Conservation (phyloP, 345 rosid species). For the Citrus unshiu region DNA sequence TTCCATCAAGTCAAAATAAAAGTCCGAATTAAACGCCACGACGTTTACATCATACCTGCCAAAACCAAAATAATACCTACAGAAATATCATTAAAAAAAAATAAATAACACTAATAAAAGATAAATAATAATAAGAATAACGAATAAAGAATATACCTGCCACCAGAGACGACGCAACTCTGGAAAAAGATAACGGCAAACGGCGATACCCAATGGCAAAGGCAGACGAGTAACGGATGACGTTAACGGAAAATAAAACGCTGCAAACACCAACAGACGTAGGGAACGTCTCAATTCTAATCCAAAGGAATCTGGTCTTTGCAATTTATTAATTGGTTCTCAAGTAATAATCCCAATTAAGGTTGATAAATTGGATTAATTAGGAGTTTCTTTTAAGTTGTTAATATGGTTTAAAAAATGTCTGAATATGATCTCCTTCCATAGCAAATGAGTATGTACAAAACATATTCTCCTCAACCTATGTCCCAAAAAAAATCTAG, state of each 20-base stretch:
- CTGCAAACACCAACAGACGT: conserved; percentile 22
- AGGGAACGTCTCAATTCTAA: background rate
- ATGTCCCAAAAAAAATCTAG: conserved; percentile 26
- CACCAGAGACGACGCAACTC: background rate
- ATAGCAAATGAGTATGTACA: conserved; percentile 51
- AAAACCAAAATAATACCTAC: background rate
- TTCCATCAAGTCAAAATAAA: background rate
- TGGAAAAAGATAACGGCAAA: background rate
- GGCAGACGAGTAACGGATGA: background rate
- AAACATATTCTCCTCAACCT: conserved; percentile 22
- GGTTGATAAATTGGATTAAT: background rate
- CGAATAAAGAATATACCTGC: conserved; percentile 3
- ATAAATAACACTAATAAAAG: background rate
- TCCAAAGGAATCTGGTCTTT: background rate
- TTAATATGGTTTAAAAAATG: conserved; percentile 10
- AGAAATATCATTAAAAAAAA: background rate
- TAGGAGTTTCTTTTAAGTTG: background rate
- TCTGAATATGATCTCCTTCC: conserved; percentile 37
- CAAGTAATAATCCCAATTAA: background rate
- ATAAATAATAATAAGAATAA: background rate
- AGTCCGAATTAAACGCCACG: background rate
- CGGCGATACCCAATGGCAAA: background rate
- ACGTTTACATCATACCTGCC: background rate
- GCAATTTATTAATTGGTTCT: background rate
- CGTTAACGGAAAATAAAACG: conserved; percentile 16